Evolutionary conservation across 768 basidiomycete genomes (phyloP), one percentile per base, ranked within the genome.

Genomic region (Leucosporidium scottii): DNA sequence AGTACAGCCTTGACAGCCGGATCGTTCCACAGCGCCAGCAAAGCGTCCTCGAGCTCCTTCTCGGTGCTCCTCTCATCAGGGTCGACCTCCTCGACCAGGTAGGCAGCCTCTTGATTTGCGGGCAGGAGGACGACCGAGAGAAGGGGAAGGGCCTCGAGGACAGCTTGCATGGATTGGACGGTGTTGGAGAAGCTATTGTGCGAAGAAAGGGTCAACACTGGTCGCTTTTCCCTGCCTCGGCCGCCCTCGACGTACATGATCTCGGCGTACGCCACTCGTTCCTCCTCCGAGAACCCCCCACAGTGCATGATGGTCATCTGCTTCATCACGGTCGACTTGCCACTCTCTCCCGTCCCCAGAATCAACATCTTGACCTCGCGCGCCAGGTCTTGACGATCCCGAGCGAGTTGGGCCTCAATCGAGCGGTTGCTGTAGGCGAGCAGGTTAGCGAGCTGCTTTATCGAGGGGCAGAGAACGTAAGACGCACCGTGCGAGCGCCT

Each of bases 271-370:
- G 88, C 87, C 60, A 91, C 89, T 50, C 93, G 83, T 79, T 94
- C 92, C 71, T 85, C 84, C 54, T 86, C 85, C 75, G 87, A 89
- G 82, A 92, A 93, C 0, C 65, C 65, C 1, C 28, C n/a, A 3
- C n/a, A 88, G 77, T 91, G 90, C 72, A 93, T 91, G 78, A 93
- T 87, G 77, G 93, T 91, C 91, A 96, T 92, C 79, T 94, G 92
- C 81, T 92, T 64, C 55, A 27, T 57, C 55, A 47, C 30, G 39
- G 39, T 44, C 8, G 39, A 44, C 39, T 44, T 44, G 7, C 39
- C 39, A 15, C 39, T 44, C 39, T 44, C 39, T 44, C 39, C 39
- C 39, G 39, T 44, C 8, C 39, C 39, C 39, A 44, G 39, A 44
- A 44, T 44, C 8, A 44, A 15, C 39, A 44, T 44, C 39, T 44